Base-by-base conservation (phyloP, 805 yeast genomes). In the Zygosaccharomyces pseudorouxii region DNA sequence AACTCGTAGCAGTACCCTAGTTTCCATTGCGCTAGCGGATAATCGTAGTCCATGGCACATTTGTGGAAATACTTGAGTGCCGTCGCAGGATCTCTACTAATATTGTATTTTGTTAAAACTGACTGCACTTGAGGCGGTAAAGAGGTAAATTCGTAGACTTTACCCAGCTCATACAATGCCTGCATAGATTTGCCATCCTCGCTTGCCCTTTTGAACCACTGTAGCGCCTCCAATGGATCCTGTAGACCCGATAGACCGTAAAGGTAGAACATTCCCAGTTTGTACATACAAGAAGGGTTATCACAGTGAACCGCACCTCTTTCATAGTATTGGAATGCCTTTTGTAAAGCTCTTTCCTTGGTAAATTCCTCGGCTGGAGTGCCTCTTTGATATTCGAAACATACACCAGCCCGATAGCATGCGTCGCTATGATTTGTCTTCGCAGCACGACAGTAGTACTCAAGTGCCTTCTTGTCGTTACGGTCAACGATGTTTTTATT, bases 1-100 rank as follows among this genome's bases (percentile, higher is more conserved):
- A 80, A 82, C 55, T 86, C 90, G 62, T 81, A 84, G 49, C 82
- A 81, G 60, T 81, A 77, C 2, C 92, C 95, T 38, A 86, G 67
- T 47, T 81, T 77, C 63, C 80, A 81, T 62, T 84, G 89, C 0
- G 92, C 79, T 22, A 85, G 80, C 4, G 84, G 68, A 57, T 84
- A 81, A 3, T 80, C 79, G 37, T 76, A 67, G n/a, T 54, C 52
- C 48, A 72, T 73, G 0, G 87, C 87, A 27, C 87, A 84, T 46
- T 75, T 75, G 49, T 77, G 67, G 60, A 77, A 85, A 51, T 76
- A 74, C 45, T 73, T 69, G 11, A 82, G 58, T 0, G 89, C 78
- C 42, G 67, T 67, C 3, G 65, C 53, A 5, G 64, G 60, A 55
- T 77, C 70, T 38, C 69, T 50, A 19, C 30, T 29, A 19, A 54